phyloP scores from a whole-genome alignment of 2,329 filamentous ascomycete species.

The Chlorencoelia australis region DNA sequence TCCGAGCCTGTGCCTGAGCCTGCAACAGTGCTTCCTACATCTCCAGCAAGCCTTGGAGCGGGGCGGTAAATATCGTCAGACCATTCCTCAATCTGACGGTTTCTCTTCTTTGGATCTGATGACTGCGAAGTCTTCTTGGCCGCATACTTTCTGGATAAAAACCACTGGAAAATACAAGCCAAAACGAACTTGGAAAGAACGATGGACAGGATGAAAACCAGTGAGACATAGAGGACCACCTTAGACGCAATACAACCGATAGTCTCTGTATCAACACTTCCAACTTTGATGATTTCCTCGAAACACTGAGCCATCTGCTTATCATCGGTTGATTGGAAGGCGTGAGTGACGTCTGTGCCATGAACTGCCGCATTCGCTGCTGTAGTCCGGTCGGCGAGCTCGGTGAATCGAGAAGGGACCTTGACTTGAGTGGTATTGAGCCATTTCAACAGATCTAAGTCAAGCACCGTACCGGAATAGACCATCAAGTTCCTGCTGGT shows the following conservation, averaged over 20 bases:
- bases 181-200: conserved; percentile 81
- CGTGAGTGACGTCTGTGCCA: conserved; percentile 80
- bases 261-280: conserved; percentile 88
- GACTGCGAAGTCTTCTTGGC: conserved; percentile 77
- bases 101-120: conserved; percentile 71
- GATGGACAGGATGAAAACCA: conserved; percentile 85
- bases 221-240: conserved; percentile 88
- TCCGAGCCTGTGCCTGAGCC: conserved; percentile 56
- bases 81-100: conserved; percentile 96
- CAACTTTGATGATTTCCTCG: conserved; percentile 89
- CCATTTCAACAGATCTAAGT: conserved; percentile 81
- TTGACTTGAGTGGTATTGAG: conserved; percentile 75
- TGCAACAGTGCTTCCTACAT: conserved; percentile 55
- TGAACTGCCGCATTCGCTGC: conserved; percentile 52
- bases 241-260: conserved; percentile 96
- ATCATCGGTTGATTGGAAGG: conserved; percentile 69
- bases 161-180: conserved; percentile 92
- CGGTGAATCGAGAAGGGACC: conserved; percentile 67
- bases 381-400: conserved; percentile 60
- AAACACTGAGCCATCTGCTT: conserved; percentile 81
- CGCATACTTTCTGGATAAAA: conserved; percentile 77
- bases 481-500: conserved; percentile 81
- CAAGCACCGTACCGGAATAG: conserved; percentile 88
- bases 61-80: conserved; percentile 93
- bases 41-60: conserved; percentile 68